A percentile compares a stretch with the other conserved stretches of the same genome.
Evolutionary conservation across 1,139 yeast species (phyloP).

Genomic region (Geotrichum australiense): DNA sequence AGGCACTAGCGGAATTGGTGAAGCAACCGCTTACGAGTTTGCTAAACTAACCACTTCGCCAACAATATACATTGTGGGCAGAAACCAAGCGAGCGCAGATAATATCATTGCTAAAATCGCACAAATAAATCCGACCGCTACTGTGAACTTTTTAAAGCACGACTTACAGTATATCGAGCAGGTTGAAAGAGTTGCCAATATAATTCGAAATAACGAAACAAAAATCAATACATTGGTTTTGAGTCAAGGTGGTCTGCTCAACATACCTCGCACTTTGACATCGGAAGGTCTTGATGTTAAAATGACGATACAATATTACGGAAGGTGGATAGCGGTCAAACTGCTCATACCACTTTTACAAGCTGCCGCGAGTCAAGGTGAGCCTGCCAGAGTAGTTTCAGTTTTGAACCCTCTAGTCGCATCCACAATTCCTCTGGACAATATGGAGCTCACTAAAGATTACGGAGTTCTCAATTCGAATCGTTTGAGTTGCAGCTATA

Average conservation of each 20-base stretch:
- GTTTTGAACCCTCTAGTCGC: constrained; percentile 28
- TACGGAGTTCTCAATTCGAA: constrained; percentile 16
- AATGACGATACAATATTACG: constrained; percentile 28
- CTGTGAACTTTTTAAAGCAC: constrained; percentile 24
- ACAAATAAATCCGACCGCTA: constrained; percentile 24
- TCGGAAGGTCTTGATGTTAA: constrained; percentile 29
- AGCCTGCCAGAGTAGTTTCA: constrained; percentile 28
- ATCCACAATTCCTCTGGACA: constrained; percentile 21
- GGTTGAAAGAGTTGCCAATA: constrained; percentile 23
- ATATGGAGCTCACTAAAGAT: constrained; percentile 25
- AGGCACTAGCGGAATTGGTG: constrained; percentile 33
- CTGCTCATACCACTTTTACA: constrained; percentile 25
- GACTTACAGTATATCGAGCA: constrained; percentile 27
- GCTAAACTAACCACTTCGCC: constrained; percentile 29
- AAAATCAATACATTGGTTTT: constrained; percentile 28
- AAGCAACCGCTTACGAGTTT: constrained; percentile 28
- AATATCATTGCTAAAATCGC: constrained; percentile 23
- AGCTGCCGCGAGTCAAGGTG: constrained; percentile 23
- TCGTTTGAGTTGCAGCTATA: constrained; percentile 19
- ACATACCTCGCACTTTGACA: constrained; percentile 25
- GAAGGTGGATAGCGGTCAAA: constrained; percentile 27
- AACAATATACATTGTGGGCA: constrained; percentile 30
- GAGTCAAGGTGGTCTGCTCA: constrained; percentile 24
- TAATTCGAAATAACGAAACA: constrained; percentile 23
- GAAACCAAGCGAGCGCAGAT: constrained; percentile 26